Evolutionary conservation across 192 early-diverging fungal genomes (phyloP).

Genomic region (Chytriomyces sp.): DNA sequence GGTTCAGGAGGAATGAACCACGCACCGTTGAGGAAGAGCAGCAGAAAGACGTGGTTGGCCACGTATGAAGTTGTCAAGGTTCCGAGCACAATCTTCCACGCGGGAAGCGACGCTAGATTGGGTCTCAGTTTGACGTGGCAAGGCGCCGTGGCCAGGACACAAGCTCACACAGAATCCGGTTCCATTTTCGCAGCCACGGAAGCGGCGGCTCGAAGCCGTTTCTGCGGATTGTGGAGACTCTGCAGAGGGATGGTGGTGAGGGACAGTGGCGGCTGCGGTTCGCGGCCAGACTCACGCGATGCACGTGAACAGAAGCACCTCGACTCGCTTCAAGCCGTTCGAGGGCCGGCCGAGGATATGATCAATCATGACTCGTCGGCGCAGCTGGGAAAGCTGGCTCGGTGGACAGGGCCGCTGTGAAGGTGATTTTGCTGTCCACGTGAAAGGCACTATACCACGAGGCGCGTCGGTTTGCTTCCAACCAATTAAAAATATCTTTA

Average conservation of each 20-base stretch:
- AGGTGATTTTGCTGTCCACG: no score
- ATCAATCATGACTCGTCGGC: conserved; percentile 79
- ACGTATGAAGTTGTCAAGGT: conserved; percentile 70
- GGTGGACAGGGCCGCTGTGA: no score
- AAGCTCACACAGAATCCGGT: conserved; percentile 28
- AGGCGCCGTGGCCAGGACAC: not conserved
- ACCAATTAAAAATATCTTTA: no score
- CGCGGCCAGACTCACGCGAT: conserved; percentile 39
- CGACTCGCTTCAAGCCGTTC: conserved; percentile 77
- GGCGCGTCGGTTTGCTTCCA: no score
- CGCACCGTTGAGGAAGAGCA: conserved; percentile 73
- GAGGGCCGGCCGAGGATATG: conserved; percentile 91
- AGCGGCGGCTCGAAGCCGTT: conserved; percentile 31
- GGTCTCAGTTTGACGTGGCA: conserved; percentile 8
- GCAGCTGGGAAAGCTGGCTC: not conserved
- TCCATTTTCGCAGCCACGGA: conserved; percentile 19
- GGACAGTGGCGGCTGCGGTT: conserved; percentile 9
- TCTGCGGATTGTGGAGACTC: conserved; percentile 8
- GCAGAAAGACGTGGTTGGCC: conserved; percentile 65
- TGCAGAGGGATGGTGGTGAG: not conserved
- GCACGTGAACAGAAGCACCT: conserved; percentile 66
- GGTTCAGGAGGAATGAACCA: not conserved
- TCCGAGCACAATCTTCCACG: conserved; percentile 76
- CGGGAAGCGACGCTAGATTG: conserved; percentile 44
- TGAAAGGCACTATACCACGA: no score